Evolutionary conservation across 1,284 basidiomycete genomes (phyloP), one percentile per base, ranked within the genome.

Genomic region (Exsudoporus floridanus): DNA sequence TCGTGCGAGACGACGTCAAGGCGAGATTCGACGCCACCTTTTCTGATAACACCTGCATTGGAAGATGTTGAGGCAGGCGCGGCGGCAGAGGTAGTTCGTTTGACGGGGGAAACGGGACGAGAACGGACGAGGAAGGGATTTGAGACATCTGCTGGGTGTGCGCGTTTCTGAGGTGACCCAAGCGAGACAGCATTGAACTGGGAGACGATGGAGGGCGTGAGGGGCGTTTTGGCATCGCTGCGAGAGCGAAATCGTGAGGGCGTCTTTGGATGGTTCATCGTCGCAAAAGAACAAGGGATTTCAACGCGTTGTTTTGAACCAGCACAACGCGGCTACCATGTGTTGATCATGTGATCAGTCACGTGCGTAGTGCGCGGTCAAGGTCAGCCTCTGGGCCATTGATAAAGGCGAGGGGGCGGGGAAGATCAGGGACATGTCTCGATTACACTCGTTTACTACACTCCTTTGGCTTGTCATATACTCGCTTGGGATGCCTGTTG

Each of bases 11-110:
- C 80, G 21, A 90, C 84, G 47, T 91, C 83, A 21, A 90, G 71
- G 55, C 86, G 77, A 57, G 83, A 86, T 66, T 91, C 89, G 14
- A 90, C 70, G 7, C 88, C 88, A 30, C 88, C 89, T 56, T 82
- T 87, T 30, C 86, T 74, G 54, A 91, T 83, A 10, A 91, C 77
- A 54, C 77, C 81, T 0, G 85, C 84, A 62, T 89, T 86, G 2
- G 80, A 76, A 43, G 81, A 75, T 6, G 87, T 67, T 4, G 82
- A 81, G 0, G 78, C 77, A 34, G 82, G 73, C 19, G 78, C 72
- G 38, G 83, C 77, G 2, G 72, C 62, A 38, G 75, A 73, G 0
- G 78, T 75, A 1, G 77, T 69, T 14, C 82, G 77, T 65, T 89
- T 90, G 16, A 82, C 73, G 1, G 88, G 88, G 2, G 86, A 88